These are phyloP conservation scores for Hypocrella siamensis DNA, from an alignment of 2,329 filamentous ascomycete genomes.

Conservation along the genomic window DNA sequence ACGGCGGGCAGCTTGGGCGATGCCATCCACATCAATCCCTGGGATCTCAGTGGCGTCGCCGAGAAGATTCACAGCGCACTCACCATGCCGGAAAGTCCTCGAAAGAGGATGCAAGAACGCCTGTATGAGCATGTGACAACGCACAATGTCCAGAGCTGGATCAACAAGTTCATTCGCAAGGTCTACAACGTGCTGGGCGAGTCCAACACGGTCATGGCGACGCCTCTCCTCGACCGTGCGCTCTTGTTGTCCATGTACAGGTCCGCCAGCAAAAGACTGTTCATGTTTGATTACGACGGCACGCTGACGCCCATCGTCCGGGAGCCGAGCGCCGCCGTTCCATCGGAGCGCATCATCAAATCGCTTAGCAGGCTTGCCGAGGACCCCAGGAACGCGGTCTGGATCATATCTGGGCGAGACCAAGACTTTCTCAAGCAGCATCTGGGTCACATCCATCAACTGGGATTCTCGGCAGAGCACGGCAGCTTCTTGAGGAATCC, in stretches of 20 bases:
- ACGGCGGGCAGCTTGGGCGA: conserved; percentile 74
- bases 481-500: conserved; percentile 88
- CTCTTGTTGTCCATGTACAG: conserved; percentile 61
- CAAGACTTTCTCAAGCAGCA: conserved; percentile 82
- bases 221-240: conserved; percentile 65
- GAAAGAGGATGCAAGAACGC: conserved; percentile 51
- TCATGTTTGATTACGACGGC: conserved; percentile 98
- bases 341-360: conserved; percentile 66
- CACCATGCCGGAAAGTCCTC: conserved; percentile 53
- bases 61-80: conserved; percentile 70
- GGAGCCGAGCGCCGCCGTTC: conserved; percentile 77
- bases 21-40: conserved; percentile 93
- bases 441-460: conserved; percentile 74
- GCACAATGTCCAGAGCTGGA: conserved; percentile 80
- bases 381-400: conserved; percentile 76
- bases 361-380: conserved; percentile 66
- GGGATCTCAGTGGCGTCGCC: conserved; percentile 76
- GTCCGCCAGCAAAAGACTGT: conserved; percentile 61
- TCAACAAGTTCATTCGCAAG: conserved; percentile 60
- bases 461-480: conserved; percentile 95
- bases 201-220: conserved; percentile 58
- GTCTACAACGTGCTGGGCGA: conserved; percentile 68
- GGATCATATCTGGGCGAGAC: conserved; percentile 94
- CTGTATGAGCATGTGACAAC: conserved; percentile 74
- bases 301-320: conserved; percentile 91